These are phyloP conservation scores for Exophiala phaeomuriformis DNA, from an alignment of 2,329 filamentous ascomycete species.

Conservation along the genomic window DNA sequence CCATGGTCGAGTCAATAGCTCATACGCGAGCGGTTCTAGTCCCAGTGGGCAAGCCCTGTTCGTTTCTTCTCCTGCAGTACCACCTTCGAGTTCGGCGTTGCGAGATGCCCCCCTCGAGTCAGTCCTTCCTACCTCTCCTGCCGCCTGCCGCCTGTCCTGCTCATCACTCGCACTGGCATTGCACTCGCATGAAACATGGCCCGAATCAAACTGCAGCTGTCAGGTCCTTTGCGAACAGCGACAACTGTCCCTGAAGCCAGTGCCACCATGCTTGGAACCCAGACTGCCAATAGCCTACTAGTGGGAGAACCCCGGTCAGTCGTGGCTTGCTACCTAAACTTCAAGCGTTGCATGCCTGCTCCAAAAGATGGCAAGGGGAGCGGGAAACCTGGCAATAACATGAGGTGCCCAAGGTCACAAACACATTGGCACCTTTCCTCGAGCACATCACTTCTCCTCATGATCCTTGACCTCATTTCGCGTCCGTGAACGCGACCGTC, in stretches of 20 bases:
- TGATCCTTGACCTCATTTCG: not conserved
- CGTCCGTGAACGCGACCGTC: not conserved
- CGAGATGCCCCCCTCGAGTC: not conserved
- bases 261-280: constrained; percentile 10
- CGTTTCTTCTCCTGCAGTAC: no score
- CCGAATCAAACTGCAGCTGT: constrained; percentile 1
- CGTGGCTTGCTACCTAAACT: not conserved
- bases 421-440: not conserved
- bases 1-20: not conserved
- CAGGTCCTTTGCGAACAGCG: constrained; percentile 6
- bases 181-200: constrained; percentile 6
- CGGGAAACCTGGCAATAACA: not conserved
- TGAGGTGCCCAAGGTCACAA: not conserved
- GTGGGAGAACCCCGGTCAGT: not conserved
- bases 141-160: not conserved
- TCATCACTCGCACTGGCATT: no score
- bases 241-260: constrained; percentile 3
- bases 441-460: constrained; percentile 3
- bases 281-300: not conserved
- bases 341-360: constrained; percentile 1
- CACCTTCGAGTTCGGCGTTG: no score
- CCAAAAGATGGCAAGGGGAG: not conserved
- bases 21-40: not conserved
- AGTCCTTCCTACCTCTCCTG: not conserved
- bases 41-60: not conserved